Evolutionary conservation across 352 stramenopile genomes (phyloP), one percentile per base, ranked within the genome.

Genomic region (Globisporangium iwayamae): DNA sequence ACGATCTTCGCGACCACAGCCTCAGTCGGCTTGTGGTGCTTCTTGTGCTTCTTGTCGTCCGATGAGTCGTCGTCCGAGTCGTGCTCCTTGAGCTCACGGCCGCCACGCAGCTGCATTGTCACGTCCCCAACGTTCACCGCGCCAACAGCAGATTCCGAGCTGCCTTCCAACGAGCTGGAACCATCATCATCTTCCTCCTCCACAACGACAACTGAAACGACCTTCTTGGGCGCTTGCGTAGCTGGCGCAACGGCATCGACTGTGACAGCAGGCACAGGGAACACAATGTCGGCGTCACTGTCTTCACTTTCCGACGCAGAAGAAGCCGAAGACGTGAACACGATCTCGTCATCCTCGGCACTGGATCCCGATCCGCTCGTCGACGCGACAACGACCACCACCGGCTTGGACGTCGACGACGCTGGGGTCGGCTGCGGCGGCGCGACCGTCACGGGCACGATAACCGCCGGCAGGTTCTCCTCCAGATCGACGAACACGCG

Each of bases 401-500:
- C 53, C 4, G 36, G 36, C 10, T 41, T 41, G n/a, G 53, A 34
- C n/a, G 53, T 59, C 3, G 53, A 45, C 10, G 53, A 10, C 34
- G 53, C 53, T 59, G 53, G 53, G 32, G 53, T 59, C 16, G 32
- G 53, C n/a, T 55, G 30, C 48, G 32, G 36, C 36, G 48, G 48
- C 48, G 58, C 63, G 3, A 60, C 65, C n/a, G 36, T 41, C 38
- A 61, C 51, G 2, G 59, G 52, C 4, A 56, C 65, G 14, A 61
- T 61, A 14, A 61, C 53, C 43, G 55, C 60, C 11, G 36, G 46
- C 25, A 75, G 47, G 25, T 73, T 78, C 7, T 66, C 65, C 53
- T 82, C 70, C 53, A 82, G 55, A 46, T 81, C 76, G 55, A 89
- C 70, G 48, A 89, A 89, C 16, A 89, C 77, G 59, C 71, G 75